Conservation (phyloP, 2,329 filamentous ascomycete species). For the Polychaeton citri region DNA sequence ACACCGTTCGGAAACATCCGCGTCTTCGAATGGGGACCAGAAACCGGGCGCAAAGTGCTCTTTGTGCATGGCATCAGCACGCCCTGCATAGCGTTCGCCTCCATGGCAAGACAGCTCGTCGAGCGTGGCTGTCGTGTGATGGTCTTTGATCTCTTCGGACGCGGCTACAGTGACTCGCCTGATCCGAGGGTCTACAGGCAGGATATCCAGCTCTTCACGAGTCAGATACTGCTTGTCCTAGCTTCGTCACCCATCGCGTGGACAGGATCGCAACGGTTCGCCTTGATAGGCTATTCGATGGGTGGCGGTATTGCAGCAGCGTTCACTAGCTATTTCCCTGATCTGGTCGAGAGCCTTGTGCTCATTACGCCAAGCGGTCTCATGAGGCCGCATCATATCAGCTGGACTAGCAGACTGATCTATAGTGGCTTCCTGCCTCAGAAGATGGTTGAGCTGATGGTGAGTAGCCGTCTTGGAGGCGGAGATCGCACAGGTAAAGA, state of each 20-base stretch:
- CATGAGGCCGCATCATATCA: conserved; percentile 51
- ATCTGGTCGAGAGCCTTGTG: conserved; percentile 55
- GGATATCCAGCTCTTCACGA: conserved; percentile 58
- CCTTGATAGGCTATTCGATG: conserved; percentile 65
- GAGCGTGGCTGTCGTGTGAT: conserved; percentile 60
- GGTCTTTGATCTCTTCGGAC: conserved; percentile 64
- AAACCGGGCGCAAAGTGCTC: conserved; percentile 54
- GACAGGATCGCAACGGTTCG: conserved; percentile 46
- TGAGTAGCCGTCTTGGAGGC: conserved; percentile 37
- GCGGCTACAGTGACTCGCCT: conserved; percentile 65
- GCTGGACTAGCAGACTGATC: conserved; percentile 46
- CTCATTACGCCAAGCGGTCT: conserved; percentile 70
- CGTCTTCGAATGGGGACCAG: conserved; percentile 71
- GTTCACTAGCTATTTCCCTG: conserved; percentile 57
- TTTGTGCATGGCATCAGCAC: conserved; percentile 74
- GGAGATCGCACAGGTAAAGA: conserved; percentile 18
- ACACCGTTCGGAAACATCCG: conserved; percentile 58
- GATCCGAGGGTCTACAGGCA: conserved; percentile 54
- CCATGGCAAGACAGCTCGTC: conserved; percentile 52
- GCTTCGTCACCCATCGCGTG: conserved; percentile 57
- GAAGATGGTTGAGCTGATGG: conserved; percentile 38
- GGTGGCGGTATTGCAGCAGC: conserved; percentile 60
- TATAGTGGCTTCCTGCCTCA: conserved; percentile 53
- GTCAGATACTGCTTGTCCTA: conserved; percentile 58
- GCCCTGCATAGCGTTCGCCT: conserved; percentile 55